Evolutionary conservation across 208 protist species (phyloP).

Genomic region (Crithidia thermophila): DNA sequence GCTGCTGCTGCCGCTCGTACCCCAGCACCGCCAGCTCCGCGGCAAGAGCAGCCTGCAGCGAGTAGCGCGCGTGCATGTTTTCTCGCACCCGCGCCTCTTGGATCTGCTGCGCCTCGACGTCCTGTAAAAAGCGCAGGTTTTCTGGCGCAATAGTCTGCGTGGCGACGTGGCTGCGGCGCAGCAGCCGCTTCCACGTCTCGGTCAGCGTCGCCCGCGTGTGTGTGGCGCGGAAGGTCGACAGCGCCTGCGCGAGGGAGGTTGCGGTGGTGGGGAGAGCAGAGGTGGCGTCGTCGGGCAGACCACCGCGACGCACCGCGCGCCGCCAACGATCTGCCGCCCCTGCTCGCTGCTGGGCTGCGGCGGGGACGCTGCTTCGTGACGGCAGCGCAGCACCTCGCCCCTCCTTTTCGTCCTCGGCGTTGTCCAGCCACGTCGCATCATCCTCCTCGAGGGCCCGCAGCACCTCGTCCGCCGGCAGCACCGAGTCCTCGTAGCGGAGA

Average conservation of each 20-base stretch:
- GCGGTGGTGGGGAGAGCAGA: constrained; percentile 12
- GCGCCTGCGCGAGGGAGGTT: constrained; percentile 10
- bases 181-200: constrained; percentile 34
- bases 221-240: constrained; percentile 22
- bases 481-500: constrained; percentile 35
- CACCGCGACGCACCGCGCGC: constrained; percentile 26
- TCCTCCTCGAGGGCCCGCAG: constrained; percentile 54
- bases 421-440: constrained; percentile 44
- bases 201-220: constrained; percentile 19
- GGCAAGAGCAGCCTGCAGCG: constrained; percentile 62
- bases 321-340: constrained; percentile 24
- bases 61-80: constrained; percentile 67
- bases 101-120: constrained; percentile 36
- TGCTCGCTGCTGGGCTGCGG: too few species aligned
- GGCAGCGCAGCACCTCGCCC: too few species aligned
- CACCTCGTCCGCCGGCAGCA: constrained; percentile 28
- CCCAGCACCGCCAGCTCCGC: constrained; percentile 61
- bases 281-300: not conserved
- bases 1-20: constrained; percentile 16
- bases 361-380: too few species aligned
- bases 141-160: constrained; percentile 16
- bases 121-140: constrained; percentile 33
- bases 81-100: constrained; percentile 46
- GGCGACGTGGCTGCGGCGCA: constrained; percentile 24
- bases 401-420: not conserved